phyloP scores from a whole-genome alignment of 2,329 filamentous ascomycete genomes.

The Fusarium brachygibbosum region DNA sequence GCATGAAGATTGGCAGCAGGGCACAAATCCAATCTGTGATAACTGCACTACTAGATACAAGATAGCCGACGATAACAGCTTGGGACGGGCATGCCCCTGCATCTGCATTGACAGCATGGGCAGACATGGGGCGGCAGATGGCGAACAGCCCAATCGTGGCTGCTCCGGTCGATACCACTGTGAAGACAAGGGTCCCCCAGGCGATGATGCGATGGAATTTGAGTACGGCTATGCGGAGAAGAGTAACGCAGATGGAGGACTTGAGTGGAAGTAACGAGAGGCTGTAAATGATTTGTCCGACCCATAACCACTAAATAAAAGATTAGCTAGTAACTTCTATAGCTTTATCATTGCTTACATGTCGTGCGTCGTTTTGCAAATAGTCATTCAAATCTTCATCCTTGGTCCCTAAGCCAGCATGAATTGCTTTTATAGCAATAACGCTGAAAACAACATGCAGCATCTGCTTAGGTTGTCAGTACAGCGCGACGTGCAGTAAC shows the following conservation, averaged over 20 bases:
- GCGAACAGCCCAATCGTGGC: constrained; percentile 13
- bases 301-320: constrained; percentile 19
- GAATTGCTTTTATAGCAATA: neutral
- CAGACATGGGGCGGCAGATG: constrained; percentile 14
- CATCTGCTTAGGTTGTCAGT: constrained; percentile 4
- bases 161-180: constrained; percentile 4
- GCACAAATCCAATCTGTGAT: constrained; percentile 32
- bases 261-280: constrained; percentile 32
- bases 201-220: constrained; percentile 28
- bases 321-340: neutral
- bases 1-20: constrained; percentile 28
- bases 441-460: constrained; percentile 20
- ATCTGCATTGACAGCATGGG: neutral
- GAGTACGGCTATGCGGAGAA: constrained; percentile 32
- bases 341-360: neutral
- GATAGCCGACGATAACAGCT: constrained; percentile 12
- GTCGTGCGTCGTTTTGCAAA: constrained; percentile 21
- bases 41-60: constrained; percentile 18
- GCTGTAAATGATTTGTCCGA: constrained; percentile 20
- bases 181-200: constrained; percentile 22
- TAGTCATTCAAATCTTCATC: constrained; percentile 19
- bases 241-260: constrained; percentile 31
- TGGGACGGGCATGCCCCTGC: neutral
- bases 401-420: constrained; percentile 20
- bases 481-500: neutral